phyloP scores from a whole-genome alignment of 2,329 filamentous ascomycete genomes.

The Penicillium rolfsii region DNA sequence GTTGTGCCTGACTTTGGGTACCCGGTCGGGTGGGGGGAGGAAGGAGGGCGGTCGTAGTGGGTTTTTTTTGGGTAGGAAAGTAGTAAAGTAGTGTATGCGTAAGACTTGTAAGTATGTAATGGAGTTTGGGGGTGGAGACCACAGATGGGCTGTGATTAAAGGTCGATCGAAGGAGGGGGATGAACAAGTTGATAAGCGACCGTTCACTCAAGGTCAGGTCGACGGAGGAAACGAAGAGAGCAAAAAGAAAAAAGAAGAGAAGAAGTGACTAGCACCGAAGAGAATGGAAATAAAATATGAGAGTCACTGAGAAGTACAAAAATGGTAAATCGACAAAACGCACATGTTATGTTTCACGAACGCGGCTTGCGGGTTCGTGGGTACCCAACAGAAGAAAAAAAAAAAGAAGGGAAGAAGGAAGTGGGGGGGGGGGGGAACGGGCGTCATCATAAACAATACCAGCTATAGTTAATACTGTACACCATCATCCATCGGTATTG shows the following conservation, averaged over 20 bases:
- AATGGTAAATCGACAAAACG: conserved; percentile 4
- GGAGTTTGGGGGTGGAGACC: conserved; percentile 6
- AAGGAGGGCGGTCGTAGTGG: background rate
- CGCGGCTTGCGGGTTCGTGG: conserved; percentile 22
- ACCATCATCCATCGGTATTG: background rate
- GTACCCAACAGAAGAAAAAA: conserved; percentile 25
- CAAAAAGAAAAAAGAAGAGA: background rate
- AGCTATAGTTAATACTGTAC: background rate
- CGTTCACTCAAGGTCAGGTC: background rate
- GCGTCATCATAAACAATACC: conserved; percentile 16
- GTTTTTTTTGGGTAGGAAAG: background rate
- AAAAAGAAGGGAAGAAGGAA: conserved; percentile 17
- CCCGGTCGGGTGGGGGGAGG: conserved; percentile 21
- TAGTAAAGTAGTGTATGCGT: background rate
- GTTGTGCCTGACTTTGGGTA: conserved; percentile 29
- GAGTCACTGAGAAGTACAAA: conserved; percentile 5
- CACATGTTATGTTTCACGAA: conserved; percentile 22
- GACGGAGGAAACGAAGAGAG: background rate
- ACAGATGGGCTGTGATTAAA: conserved; percentile 17
- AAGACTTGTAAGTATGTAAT: background rate
- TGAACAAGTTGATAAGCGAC: conserved; percentile 2
- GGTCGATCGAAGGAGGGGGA: conserved; percentile 2
- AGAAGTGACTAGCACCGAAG: background rate
- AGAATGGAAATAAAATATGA: background rate
- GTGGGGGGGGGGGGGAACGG: conserved; percentile 14